These are phyloP conservation scores for Scytalidium lignicola DNA, from an alignment of 2,329 filamentous ascomycete species.

Conservation along the genomic window DNA sequence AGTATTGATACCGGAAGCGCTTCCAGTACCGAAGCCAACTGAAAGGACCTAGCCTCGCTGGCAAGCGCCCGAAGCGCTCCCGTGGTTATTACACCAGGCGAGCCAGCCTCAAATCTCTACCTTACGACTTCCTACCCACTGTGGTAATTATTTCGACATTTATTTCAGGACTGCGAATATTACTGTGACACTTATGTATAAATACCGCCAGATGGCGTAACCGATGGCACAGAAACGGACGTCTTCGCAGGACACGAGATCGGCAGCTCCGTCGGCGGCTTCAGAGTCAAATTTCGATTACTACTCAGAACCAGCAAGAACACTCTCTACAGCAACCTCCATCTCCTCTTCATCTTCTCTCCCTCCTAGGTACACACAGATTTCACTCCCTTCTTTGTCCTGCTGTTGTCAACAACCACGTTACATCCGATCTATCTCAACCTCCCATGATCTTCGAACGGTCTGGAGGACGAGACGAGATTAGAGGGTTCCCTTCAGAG, in stretches of 20 bases:
- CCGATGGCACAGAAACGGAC: slow-evolving; percentile 12
- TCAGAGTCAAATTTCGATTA: slow-evolving; percentile 1
- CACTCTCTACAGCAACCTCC: slow-evolving; percentile 1
- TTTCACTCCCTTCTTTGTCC: slow-evolving; percentile 2
- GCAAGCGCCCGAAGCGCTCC: background rate
- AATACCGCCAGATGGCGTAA: slow-evolving; percentile 10
- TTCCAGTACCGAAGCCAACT: background rate
- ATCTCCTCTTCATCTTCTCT: slow-evolving; percentile 6
- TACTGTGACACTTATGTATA: background rate
- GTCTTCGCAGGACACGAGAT: slow-evolving; percentile 9
- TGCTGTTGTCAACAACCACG: slow-evolving; percentile 3
- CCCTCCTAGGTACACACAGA: slow-evolving; percentile 5
- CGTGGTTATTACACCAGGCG: background rate
- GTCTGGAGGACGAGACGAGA: slow-evolving; percentile 7
- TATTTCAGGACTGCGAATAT: background rate
- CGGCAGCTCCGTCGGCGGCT: slow-evolving; percentile 6
- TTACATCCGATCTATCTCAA: slow-evolving; percentile 6
- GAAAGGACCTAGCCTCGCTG: background rate
- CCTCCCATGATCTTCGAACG: slow-evolving; percentile 6
- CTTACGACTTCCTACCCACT: background rate
- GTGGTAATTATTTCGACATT: background rate
- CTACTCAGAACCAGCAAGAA: slow-evolving; percentile 3
- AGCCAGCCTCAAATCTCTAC: background rate
- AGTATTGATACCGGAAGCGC: background rate
- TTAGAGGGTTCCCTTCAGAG: slow-evolving; percentile 7